Evolutionary conservation across 306 rosid species (phyloP), one percentile per base, ranked within the genome.

Genomic region (Medicago lupulina): DNA sequence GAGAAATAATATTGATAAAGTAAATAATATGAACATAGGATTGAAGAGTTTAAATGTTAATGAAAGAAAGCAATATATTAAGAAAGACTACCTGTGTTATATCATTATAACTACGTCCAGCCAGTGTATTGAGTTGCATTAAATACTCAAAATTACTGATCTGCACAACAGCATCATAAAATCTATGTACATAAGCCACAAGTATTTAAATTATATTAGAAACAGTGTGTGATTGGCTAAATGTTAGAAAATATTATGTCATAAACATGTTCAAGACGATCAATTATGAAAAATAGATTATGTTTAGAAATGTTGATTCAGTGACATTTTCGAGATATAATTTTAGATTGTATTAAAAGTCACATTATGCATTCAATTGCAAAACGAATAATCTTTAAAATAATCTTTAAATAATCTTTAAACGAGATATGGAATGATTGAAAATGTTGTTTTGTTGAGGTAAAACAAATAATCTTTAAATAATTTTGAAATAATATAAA

Each of bases 61-160:
- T 50, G 44, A 73, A 38, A 61, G 71, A 80, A 74, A 73, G 59
- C 21, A 73, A 40, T 39, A 64, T 81, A 67, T 11, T 60, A 70
- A 14, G 60, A 74, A 85, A 80, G 70, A 67, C 78, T 85, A 95
- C 98, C 98, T 95, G 99, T 18, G 99, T 95, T 70, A 95, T 88
- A 78, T 95, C 97, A 89, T 95, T 95, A 85, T 95, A 95, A 86
- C 96, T 90, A 70, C 99, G 97, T 79, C 99, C 99, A 65, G 99
- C 97, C 80, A 95, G 85, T 67, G 99, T 92, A 85, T 95, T 95
- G 66, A 95, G 97, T 88, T 95, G 99, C 99, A 95, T 95, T 84
- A 95, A 83, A 79, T 95, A 95, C 72, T 95, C 99, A 68, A 95
- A 95, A 87, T 95, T 95, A 91, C 99, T 95, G 83, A 95, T 92